Conservation (phyloP, 257 asterid genomes). For the Ilex aquifolium region DNA sequence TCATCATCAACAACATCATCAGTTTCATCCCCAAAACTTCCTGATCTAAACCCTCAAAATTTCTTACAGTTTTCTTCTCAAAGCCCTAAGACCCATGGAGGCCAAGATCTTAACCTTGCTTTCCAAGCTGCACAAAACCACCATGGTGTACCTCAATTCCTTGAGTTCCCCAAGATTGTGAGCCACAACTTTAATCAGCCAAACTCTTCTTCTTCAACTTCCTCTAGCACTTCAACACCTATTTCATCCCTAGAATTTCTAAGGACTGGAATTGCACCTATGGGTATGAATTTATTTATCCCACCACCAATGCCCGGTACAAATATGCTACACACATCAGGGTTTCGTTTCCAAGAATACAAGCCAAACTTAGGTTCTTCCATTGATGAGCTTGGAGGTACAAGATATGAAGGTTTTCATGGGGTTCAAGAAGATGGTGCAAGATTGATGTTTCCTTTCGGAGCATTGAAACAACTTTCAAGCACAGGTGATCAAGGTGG, state of each 20-base stretch:
- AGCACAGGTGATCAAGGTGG: conserved; percentile 25
- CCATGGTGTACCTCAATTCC: conserved; percentile 32
- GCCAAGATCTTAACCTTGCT: conserved; percentile 60
- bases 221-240: conserved; percentile 18
- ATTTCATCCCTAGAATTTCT: conserved; percentile 46
- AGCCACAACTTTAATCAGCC: conserved; percentile 9
- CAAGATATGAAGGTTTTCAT: conserved; percentile 9
- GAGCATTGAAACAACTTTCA: conserved; percentile 31
- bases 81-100: conserved; percentile 40
- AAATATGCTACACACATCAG: conserved; percentile 27
- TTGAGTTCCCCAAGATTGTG: conserved; percentile 43
- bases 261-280: conserved; percentile 32
- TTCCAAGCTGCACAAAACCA: conserved; percentile 24
- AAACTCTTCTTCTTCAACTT: conserved; percentile 22
- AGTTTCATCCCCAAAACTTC: conserved; percentile 22
- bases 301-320: conserved; percentile 19
- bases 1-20: conserved; percentile 9
- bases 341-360: conserved; percentile 58
- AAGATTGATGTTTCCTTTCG: conserved; percentile 48
- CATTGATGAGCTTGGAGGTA: conserved; percentile 26
- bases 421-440: conserved; percentile 34
- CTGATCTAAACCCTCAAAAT: conserved; percentile 42
- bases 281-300: conserved; percentile 30
- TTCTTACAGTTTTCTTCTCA: conserved; percentile 23
- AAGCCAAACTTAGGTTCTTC: conserved; percentile 46